A percentile compares a stretch with the other conserved stretches of the same genome.
Conservation (phyloP, 2,329 filamentous ascomycete species). For the Phaeosphaeria sp. region DNA sequence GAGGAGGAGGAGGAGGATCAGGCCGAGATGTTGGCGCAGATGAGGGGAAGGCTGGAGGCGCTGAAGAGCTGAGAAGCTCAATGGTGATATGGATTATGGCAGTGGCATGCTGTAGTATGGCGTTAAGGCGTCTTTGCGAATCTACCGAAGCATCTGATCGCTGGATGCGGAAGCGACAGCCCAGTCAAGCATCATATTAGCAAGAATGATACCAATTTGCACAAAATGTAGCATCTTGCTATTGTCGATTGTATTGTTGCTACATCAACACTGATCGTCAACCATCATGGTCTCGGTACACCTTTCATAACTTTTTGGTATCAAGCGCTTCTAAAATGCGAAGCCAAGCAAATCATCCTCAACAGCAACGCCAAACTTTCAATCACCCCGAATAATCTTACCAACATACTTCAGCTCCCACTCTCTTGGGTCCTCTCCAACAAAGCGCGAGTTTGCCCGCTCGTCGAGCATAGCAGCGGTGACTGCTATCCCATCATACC, state of each 20-base stretch:
- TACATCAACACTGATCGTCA: too few species aligned
- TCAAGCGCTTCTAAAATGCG: not conserved
- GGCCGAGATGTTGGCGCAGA: conserved; percentile 90
- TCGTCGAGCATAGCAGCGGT: conserved; percentile 37
- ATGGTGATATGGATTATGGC: too few species aligned
- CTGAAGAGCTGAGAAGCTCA: conserved; percentile 65
- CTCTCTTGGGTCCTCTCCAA: conserved; percentile 39
- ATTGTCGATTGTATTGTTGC: too few species aligned
- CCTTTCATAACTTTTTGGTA: not conserved
- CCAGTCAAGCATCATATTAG: too few species aligned
- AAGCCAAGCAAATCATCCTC: not conserved
- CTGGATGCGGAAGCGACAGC: too few species aligned
- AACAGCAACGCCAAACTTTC: not conserved
- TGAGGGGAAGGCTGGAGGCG: conserved; percentile 89
- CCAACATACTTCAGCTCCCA: conserved; percentile 49
- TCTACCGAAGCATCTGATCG: too few species aligned
- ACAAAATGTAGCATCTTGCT: too few species aligned
- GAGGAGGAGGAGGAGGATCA: conserved; percentile 82
- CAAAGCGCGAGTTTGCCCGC: conserved; percentile 34
- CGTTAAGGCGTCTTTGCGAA: too few species aligned
- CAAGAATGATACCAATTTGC: too few species aligned
- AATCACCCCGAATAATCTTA: conserved; percentile 43
- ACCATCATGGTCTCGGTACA: too few species aligned
- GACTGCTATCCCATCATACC: conserved; percentile 45
- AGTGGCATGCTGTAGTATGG: too few species aligned